phyloP scores from a whole-genome alignment of 2,329 filamentous ascomycete genomes.

The Acarospora socialis region DNA sequence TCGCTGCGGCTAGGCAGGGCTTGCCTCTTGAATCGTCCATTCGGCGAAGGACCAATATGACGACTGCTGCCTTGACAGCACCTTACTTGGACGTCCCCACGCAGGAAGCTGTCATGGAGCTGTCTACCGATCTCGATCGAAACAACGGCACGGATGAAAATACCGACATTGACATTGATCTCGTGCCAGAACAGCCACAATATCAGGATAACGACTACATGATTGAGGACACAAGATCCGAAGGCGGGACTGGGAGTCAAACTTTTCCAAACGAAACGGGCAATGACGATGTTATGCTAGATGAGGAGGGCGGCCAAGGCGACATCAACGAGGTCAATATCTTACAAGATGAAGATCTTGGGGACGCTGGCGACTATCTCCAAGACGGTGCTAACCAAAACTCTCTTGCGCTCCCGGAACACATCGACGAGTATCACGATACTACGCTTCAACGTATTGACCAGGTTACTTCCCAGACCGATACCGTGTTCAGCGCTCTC shows the following conservation, averaged over 20 bases:
- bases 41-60: too few relatives aligned
- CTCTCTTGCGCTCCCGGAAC: too few relatives aligned
- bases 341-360: constrained; percentile 14
- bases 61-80: too few relatives aligned
- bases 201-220: constrained; percentile 40
- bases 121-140: constrained; percentile 34
- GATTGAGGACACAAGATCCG: constrained; percentile 35
- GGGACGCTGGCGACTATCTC: constrained; percentile 18
- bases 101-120: constrained; percentile 38
- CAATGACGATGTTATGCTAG: constrained; percentile 33
- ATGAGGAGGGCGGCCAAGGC: constrained; percentile 27
- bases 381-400: constrained; percentile 19
- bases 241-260: constrained; percentile 28
- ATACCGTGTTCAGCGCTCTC: too few relatives aligned
- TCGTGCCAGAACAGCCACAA: constrained; percentile 23
- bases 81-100: too few relatives aligned
- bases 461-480: too few relatives aligned
- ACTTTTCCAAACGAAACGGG: constrained; percentile 21
- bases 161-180: constrained; percentile 47
- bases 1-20: too few relatives aligned
- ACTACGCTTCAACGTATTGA: too few relatives aligned
- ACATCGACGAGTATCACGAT: too few relatives aligned
- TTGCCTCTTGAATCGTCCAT: too few relatives aligned
- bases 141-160: constrained; percentile 30
- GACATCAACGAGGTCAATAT: constrained; percentile 26